Conservation (phyloP, 768 basidiomycete genomes). For the Lactifluus hygrophoroides region DNA sequence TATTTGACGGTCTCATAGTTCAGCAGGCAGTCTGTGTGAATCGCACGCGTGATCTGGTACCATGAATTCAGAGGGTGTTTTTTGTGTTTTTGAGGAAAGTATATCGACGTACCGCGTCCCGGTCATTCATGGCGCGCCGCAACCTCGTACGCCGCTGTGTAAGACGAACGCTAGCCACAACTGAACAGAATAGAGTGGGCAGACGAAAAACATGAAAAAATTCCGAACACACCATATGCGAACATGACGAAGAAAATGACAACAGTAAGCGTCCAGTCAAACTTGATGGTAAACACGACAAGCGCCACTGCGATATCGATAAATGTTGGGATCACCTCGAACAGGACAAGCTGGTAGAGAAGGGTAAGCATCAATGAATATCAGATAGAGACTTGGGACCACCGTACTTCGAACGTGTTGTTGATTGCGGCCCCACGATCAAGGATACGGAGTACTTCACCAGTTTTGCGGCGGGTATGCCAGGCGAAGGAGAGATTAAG, state of each 20-base stretch:
- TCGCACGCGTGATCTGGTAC: slow-evolving; percentile 60
- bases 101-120: slow-evolving; percentile 50
- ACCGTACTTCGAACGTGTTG: slow-evolving; percentile 54
- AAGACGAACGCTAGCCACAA: slow-evolving; percentile 43
- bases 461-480: slow-evolving; percentile 77
- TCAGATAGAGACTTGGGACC: neutral
- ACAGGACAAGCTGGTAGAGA: slow-evolving; percentile 56
- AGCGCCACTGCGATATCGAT: slow-evolving; percentile 71
- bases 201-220: neutral
- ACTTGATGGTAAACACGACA: slow-evolving; percentile 50
- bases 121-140: slow-evolving; percentile 74
- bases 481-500: slow-evolving; percentile 80
- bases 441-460: slow-evolving; percentile 74
- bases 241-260: slow-evolving; percentile 68
- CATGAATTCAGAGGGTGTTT: neutral
- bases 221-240: slow-evolving; percentile 46
- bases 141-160: slow-evolving; percentile 68
- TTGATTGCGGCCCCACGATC: slow-evolving; percentile 85
- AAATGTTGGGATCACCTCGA: slow-evolving; percentile 75
- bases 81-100: neutral
- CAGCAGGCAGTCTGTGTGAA: slow-evolving; percentile 72
- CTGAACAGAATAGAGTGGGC: slow-evolving; percentile 25
- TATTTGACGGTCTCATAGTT: slow-evolving; percentile 86
- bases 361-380: neutral
- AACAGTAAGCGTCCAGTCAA: slow-evolving; percentile 58